Evolutionary conservation across 2,329 filamentous ascomycete species (phyloP).

Genomic region (Cercospora nicotianae): DNA sequence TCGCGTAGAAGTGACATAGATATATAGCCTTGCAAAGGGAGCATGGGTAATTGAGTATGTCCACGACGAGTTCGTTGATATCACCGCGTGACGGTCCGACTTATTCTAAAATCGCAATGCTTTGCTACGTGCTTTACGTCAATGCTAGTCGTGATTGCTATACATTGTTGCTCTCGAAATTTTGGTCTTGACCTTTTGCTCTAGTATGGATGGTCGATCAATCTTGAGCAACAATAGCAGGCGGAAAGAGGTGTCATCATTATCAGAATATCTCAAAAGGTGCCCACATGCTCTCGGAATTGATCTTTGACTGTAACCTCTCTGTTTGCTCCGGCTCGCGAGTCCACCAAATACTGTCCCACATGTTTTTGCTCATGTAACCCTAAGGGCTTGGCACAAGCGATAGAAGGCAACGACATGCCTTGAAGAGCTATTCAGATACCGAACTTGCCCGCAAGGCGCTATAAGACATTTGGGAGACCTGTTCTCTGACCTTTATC

Average conservation of each 20-base stretch:
- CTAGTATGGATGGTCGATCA: too few relatives aligned
- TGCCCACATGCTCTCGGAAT: not conserved
- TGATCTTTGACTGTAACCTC: not conserved
- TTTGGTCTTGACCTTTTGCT: too few relatives aligned
- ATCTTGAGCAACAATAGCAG: too few relatives aligned
- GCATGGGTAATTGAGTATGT: not conserved
- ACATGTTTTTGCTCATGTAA: not conserved
- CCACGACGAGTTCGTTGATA: not conserved
- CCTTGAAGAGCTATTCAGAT: not conserved
- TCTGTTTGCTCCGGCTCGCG: not conserved
- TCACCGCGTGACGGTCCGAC: not conserved
- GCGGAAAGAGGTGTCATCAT: not conserved
- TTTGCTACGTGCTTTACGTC: not conserved
- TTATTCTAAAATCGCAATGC: not conserved
- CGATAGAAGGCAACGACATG: not conserved
- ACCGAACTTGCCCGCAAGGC: not conserved
- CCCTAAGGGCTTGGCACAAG: not conserved
- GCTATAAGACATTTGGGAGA: too few relatives aligned
- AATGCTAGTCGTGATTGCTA: not conserved
- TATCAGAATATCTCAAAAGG: not conserved
- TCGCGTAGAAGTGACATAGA: slow-evolving; percentile 3
- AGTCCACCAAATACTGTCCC: not conserved
- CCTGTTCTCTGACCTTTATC: too few relatives aligned
- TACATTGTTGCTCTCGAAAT: not conserved
- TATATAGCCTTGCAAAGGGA: not conserved